A percentile compares a stretch with the other conserved stretches of the same genome.
Conservation (phyloP, 2,329 filamentous ascomycete species). For the Alternaria solani region DNA sequence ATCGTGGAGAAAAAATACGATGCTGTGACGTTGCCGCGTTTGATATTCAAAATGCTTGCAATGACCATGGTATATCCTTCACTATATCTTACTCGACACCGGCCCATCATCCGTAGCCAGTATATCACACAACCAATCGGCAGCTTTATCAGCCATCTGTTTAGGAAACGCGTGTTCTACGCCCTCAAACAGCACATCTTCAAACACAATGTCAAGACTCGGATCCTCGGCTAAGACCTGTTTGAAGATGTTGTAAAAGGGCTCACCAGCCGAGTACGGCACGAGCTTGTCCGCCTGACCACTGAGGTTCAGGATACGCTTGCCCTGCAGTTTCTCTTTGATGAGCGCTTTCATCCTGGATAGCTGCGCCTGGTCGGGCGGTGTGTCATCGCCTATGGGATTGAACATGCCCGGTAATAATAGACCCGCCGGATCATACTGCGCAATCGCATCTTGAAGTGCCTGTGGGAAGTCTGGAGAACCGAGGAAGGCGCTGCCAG, state of each 20-base stretch:
- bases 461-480: slow-evolving; percentile 77
- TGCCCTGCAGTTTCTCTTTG: slow-evolving; percentile 59
- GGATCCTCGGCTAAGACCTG: slow-evolving; percentile 62
- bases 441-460: slow-evolving; percentile 69
- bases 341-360: slow-evolving; percentile 36
- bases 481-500: slow-evolving; percentile 73
- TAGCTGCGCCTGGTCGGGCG: slow-evolving; percentile 46
- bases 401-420: slow-evolving; percentile 61
- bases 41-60: background rate
- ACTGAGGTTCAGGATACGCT: slow-evolving; percentile 48
- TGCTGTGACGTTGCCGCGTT: background rate
- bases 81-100: slow-evolving; percentile 37
- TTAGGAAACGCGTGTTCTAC: slow-evolving; percentile 74
- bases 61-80: background rate
- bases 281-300: slow-evolving; percentile 78
- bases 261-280: slow-evolving; percentile 67
- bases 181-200: slow-evolving; percentile 72
- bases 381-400: slow-evolving; percentile 34
- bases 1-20: too few species aligned
- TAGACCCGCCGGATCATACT: slow-evolving; percentile 77
- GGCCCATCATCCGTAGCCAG: slow-evolving; percentile 32
- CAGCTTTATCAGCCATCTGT: slow-evolving; percentile 72
- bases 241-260: slow-evolving; percentile 70
- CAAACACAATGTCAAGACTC: slow-evolving; percentile 61
- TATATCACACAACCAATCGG: slow-evolving; percentile 65